Evolutionary conservation across 2,329 filamentous ascomycete genomes (phyloP), one percentile per base, ranked within the genome.

Genomic region (Apiospora aurea): DNA sequence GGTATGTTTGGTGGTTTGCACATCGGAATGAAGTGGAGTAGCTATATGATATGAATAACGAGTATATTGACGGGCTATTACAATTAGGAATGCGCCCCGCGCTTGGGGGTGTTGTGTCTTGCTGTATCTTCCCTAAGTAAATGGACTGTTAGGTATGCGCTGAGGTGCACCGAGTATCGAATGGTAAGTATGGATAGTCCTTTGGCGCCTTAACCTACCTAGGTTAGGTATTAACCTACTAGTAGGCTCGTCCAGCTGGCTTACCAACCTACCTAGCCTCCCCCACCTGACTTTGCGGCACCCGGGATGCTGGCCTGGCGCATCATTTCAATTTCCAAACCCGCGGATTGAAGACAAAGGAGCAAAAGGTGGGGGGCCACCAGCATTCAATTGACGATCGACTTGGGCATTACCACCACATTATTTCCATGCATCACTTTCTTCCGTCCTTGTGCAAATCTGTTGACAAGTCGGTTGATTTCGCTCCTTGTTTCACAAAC

Each of bases 361-460:
- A n/a, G 46, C 18, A n/a, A 18, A 47, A n/a, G 46, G 21, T n/a
- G 18, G 41, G 46, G 21, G 21, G 21, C 46, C 46, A 49, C 18
- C 46, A 49, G 14, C 53, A 38, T 38, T 16, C 53, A 61, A 61
- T 61, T 61, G 53, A 61, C 16, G 29, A 38, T 8, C n/a, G 29
- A 26, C 29, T 64, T 64, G 41, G 57, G 57, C 26, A 61, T 21
- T 64, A 64, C 57, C 18, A 64, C 57, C 57, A 64, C 57, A 61
- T 61, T 61, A 61, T 18, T 61, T 61, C 53, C 7, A 61, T 61
- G 29, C 53, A 61, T 61, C 53, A 38, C 53, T 61, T n/a, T 38
- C 53, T 38, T 21, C 29, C 38, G 53, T 64, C 57, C 34, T 64
- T 24, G 57, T 64, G 57, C 57, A 64, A 21, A 41, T 64, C 57